Percentiles rank a stretch among this genome's conserved stretches.
Evolutionary conservation across 1,284 basidiomycete genomes (phyloP).

Genomic region (Malassezia nana): DNA sequence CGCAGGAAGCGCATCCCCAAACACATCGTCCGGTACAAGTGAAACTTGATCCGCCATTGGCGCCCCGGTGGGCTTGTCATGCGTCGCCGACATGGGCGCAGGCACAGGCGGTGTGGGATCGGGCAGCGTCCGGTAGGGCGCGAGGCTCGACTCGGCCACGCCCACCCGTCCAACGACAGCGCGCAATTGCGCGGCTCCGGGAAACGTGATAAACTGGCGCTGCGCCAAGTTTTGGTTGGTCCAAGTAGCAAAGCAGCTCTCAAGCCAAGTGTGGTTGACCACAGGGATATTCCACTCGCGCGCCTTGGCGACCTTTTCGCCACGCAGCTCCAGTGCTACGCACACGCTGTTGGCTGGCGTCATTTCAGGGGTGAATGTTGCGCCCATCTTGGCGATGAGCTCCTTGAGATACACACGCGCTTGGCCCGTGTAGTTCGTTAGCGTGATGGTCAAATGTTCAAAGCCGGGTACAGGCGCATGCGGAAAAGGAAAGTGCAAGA

Average conservation of each 20-base stretch:
- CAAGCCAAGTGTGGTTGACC: slow-evolving; percentile 79
- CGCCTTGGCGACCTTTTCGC: slow-evolving; percentile 66
- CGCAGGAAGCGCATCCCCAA: slow-evolving; percentile 1
- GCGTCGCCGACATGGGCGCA: no score
- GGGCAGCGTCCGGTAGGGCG: neutral
- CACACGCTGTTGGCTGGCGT: slow-evolving; percentile 60
- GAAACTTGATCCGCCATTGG: neutral
- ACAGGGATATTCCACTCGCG: slow-evolving; percentile 69
- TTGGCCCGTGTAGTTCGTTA: slow-evolving; percentile 77
- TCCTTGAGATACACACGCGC: slow-evolving; percentile 74
- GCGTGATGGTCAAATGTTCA: slow-evolving; percentile 59
- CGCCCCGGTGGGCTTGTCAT: no score
- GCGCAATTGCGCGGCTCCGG: slow-evolving; percentile 7
- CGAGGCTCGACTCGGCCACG: slow-evolving; percentile 7
- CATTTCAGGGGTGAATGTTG: slow-evolving; percentile 69
- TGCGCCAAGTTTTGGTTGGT: slow-evolving; percentile 16
- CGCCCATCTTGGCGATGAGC: slow-evolving; percentile 66
- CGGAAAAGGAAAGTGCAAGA: slow-evolving; percentile 57
- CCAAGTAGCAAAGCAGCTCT: slow-evolving; percentile 61
- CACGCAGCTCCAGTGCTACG: slow-evolving; percentile 67
- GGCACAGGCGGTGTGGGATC: neutral
- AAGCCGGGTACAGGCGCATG: slow-evolving; percentile 47
- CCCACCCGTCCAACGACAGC: slow-evolving; percentile 5
- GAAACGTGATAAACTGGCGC: slow-evolving; percentile 16
- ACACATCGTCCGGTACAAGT: neutral